Conservation (phyloP, 305 asterid species). For the Petunia hybrid region DNA sequence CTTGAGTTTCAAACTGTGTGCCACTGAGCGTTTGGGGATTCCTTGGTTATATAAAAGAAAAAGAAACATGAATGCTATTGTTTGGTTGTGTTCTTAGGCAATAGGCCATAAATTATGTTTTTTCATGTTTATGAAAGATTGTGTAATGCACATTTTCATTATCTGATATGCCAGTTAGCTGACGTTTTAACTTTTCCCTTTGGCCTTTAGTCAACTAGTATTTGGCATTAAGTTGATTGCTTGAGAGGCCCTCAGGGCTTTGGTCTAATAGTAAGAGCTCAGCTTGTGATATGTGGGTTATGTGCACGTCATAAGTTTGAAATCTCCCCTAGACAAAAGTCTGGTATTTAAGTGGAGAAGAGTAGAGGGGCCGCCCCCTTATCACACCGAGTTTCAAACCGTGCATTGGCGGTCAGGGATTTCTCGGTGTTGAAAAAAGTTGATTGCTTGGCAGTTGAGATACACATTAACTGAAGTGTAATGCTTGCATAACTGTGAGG, state of each 20-base stretch:
- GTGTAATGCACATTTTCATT: neutral
- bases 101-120: neutral
- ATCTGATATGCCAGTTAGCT: neutral
- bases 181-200: neutral
- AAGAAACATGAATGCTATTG: neutral
- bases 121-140: neutral
- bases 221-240: slow-evolving; percentile 21
- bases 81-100: neutral
- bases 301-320: too few relatives aligned
- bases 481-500: neutral
- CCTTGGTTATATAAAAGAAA: too few relatives aligned
- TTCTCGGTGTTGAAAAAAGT: neutral
- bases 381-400: too few relatives aligned
- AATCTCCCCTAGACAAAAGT: too few relatives aligned
- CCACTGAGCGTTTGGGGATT: too few relatives aligned
- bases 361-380: too few relatives aligned
- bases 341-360: too few relatives aligned
- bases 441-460: slow-evolving; percentile 23
- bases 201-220: neutral
- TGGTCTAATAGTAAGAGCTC: too few relatives aligned
- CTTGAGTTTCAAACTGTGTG: too few relatives aligned
- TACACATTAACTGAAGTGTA: neutral
- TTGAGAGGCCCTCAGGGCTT: neutral
- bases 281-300: too few relatives aligned
- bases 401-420: too few relatives aligned